Evolutionary conservation across 208 protist species (phyloP).

Genomic region (Trypanosoma conorhini): DNA sequence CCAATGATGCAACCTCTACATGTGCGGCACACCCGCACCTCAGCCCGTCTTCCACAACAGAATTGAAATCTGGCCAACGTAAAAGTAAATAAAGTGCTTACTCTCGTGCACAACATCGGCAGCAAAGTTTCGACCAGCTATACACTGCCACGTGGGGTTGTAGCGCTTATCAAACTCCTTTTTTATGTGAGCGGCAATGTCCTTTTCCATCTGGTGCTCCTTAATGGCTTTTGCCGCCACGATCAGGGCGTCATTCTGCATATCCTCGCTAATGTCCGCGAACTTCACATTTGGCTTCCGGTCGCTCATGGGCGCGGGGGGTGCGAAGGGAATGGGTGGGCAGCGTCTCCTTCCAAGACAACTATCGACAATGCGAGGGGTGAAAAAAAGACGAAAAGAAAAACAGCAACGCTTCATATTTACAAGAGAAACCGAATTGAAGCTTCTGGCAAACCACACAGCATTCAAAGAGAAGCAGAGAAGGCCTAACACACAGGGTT

Average conservation of each 20-base stretch:
- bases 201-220: constrained; percentile 99
- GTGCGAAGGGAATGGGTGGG: background rate
- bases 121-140: constrained; percentile 99
- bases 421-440: background rate
- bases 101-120: constrained; percentile 99
- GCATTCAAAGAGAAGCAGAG: background rate
- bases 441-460: background rate
- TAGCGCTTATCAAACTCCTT: constrained; percentile 99
- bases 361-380: background rate
- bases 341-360: constrained; percentile 4
- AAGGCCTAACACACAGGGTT: background rate
- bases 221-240: constrained; percentile 98
- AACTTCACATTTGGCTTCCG: constrained; percentile 91
- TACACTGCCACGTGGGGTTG: constrained; percentile 99
- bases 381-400: constrained; percentile 10
- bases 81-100: constrained; percentile 99
- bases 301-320: constrained; percentile 57
- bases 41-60: constrained; percentile 96
- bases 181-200: constrained; percentile 99
- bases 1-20: constrained; percentile 4
- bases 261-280: constrained; percentile 95
- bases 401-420: background rate
- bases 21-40: background rate
- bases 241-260: constrained; percentile 98
- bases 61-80: constrained; percentile 99